Evolutionary conservation across 2,329 filamentous ascomycete species (phyloP).

Genomic region (Calonectria fujianensis): DNA sequence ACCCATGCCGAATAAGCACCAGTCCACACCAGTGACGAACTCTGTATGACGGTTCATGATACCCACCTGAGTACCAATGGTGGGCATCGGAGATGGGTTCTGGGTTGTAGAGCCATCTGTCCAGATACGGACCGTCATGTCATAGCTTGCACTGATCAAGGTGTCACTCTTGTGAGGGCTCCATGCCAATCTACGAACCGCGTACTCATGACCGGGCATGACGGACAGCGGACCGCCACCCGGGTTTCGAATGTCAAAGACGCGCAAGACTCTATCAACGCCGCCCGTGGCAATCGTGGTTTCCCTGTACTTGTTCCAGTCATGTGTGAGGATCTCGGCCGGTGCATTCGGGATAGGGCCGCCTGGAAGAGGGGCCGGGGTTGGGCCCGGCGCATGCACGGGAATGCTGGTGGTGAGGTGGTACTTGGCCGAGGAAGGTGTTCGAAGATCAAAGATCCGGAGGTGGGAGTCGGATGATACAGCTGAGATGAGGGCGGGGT

Average conservation of each 20-base stretch:
- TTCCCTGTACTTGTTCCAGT: conserved; percentile 99
- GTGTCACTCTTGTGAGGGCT: conserved; percentile 95
- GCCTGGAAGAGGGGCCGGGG: conserved; percentile 29
- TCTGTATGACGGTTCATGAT: conserved; percentile 96
- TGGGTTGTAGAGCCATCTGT: conserved; percentile 78
- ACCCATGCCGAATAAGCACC: conserved; percentile 96
- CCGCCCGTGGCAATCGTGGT: conserved; percentile 90
- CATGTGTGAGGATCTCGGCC: conserved; percentile 91
- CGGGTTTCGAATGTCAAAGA: conserved; percentile 91
- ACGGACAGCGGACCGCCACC: conserved; percentile 82
- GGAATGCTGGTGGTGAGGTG: conserved; percentile 89
- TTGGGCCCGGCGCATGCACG: conserved; percentile 78
- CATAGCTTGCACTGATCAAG: conserved; percentile 92
- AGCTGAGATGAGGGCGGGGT: conserved; percentile 88
- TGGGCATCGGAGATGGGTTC: conserved; percentile 60
- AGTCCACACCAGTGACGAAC: conserved; percentile 96
- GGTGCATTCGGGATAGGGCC: conserved; percentile 72
- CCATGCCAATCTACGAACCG: conserved; percentile 90
- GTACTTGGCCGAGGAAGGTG: conserved; percentile 89
- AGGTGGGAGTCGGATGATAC: conserved; percentile 93
- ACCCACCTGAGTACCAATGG: conserved; percentile 83
- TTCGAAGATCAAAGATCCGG: conserved; percentile 93
- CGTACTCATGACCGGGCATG: conserved; percentile 92
- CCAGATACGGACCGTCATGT: conserved; percentile 98
- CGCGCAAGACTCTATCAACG: conserved; percentile 90